Percentiles rank a stretch among this genome's conserved stretches.
These are phyloP conservation scores for Hypoxylon sp. DNA, from an alignment of 2,329 filamentous ascomycete genomes.

Conservation along the genomic window DNA sequence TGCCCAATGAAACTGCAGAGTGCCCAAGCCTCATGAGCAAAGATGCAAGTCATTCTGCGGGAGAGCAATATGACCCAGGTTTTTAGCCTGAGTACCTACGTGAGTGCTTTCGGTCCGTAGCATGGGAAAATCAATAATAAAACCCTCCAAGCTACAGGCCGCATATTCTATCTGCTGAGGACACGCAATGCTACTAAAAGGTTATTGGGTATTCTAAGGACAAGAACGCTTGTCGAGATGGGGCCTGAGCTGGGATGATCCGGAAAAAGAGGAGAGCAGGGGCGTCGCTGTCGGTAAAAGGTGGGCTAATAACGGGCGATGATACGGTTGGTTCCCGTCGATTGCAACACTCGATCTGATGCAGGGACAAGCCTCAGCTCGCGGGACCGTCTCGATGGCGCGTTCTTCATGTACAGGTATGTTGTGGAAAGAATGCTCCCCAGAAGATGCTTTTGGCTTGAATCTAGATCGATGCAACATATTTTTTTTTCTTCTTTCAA, in stretches of 20 bases:
- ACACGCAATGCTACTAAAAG: conserved; percentile 33
- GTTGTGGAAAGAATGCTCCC: conserved; percentile 17
- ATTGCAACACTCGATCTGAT: conserved; percentile 45
- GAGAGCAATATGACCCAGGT: conserved; percentile 31
- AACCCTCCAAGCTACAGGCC: conserved; percentile 19
- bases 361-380: conserved; percentile 35
- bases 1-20: conserved; percentile 17
- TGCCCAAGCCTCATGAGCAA: conserved; percentile 25
- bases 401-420: conserved; percentile 22
- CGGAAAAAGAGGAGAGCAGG: conserved; percentile 42
- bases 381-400: conserved; percentile 25
- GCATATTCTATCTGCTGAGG: conserved; percentile 27
- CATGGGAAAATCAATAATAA: conserved; percentile 21
- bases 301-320: conserved; percentile 43
- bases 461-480: conserved; percentile 30
- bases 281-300: conserved; percentile 48
- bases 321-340: conserved; percentile 44
- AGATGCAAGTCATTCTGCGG: conserved; percentile 27
- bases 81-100: conserved; percentile 42
- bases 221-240: conserved; percentile 25
- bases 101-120: conserved; percentile 38
- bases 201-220: conserved; percentile 29
- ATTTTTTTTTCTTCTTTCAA: conserved; percentile 4
- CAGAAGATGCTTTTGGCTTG: conserved; percentile 10
- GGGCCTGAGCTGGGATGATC: conserved; percentile 40